These are phyloP conservation scores for Cryphonectria radicalis DNA, from an alignment of 2,329 filamentous ascomycete genomes.

Conservation along the genomic window DNA sequence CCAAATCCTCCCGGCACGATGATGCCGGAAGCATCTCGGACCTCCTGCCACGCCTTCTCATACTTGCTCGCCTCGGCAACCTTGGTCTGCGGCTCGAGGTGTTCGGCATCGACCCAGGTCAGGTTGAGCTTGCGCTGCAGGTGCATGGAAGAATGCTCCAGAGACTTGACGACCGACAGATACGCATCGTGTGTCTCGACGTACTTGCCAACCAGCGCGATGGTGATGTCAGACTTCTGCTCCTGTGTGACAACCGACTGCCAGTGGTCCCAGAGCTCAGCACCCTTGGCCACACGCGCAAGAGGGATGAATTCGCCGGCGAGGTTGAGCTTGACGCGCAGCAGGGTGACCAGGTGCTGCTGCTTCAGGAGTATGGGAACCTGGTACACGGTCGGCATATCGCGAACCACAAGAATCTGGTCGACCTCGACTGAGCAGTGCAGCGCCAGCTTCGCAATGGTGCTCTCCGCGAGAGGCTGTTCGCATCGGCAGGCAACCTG, in stretches of 20 bases:
- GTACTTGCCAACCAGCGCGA: conserved; percentile 94
- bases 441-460: conserved; percentile 84
- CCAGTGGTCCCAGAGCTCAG: conserved; percentile 79
- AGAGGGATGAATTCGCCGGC: conserved; percentile 58
- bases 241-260: conserved; percentile 69
- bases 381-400: conserved; percentile 91
- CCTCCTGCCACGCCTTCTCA: conserved; percentile 83
- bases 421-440: conserved; percentile 85
- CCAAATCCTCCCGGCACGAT: conserved; percentile 81
- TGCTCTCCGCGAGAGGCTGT: conserved; percentile 70
- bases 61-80: conserved; percentile 70
- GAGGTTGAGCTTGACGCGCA: conserved; percentile 69
- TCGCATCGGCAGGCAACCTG: conserved; percentile 94
- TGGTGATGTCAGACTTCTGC: conserved; percentile 71
- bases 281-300: conserved; percentile 63
- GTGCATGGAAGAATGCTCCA: conserved; percentile 91
- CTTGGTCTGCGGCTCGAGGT: conserved; percentile 73
- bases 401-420: conserved; percentile 87
- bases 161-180: conserved; percentile 67
- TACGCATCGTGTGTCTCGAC: conserved; percentile 84
- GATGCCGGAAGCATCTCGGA: conserved; percentile 71
- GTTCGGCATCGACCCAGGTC: conserved; percentile 81
- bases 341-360: conserved; percentile 72
- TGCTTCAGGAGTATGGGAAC: conserved; percentile 90
- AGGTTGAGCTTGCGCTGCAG: conserved; percentile 80